These are phyloP conservation scores for Phaseolus coccineus DNA, from an alignment of 331 rosid genomes.

Conservation along the genomic window DNA sequence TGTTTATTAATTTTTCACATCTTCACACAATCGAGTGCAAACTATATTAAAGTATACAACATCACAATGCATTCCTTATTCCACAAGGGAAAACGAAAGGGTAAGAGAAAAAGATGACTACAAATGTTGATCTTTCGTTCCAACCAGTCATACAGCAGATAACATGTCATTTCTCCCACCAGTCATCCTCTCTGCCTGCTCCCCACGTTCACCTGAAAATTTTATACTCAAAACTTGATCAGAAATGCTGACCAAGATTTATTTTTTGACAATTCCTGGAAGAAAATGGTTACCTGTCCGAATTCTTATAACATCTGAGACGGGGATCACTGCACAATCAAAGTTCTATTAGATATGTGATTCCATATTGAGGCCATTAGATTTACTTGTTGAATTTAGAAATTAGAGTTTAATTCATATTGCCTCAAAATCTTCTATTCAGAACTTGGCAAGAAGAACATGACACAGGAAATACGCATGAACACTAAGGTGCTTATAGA, in stretches of 20 bases:
- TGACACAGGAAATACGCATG: slow-evolving; percentile 11
- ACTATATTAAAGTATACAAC: slow-evolving; percentile 2
- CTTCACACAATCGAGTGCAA: slow-evolving; percentile 17
- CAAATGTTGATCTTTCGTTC: slow-evolving; percentile 14
- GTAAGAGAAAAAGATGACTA: background rate
- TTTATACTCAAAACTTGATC: slow-evolving; percentile 11
- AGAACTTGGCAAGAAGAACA: slow-evolving; percentile 11
- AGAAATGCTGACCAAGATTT: slow-evolving; percentile 4
- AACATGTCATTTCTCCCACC: slow-evolving; percentile 68
- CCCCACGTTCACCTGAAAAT: slow-evolving; percentile 89
- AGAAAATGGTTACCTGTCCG: slow-evolving; percentile 75
- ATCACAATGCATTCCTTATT: background rate
- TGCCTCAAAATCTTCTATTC: background rate
- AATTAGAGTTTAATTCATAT: slow-evolving; percentile 3
- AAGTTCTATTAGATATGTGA: slow-evolving; percentile 32
- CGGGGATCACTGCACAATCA: slow-evolving; percentile 77
- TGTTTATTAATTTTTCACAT: slow-evolving; percentile 16
- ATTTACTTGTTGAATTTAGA: slow-evolving; percentile 13
- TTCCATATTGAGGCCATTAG: slow-evolving; percentile 15
- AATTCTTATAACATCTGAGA: slow-evolving; percentile 79
- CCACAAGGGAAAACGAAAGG: slow-evolving; percentile 16
- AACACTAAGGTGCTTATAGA: background rate
- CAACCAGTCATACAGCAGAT: slow-evolving; percentile 40
- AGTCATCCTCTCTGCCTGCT: slow-evolving; percentile 78
- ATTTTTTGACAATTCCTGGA: background rate